phyloP scores from a whole-genome alignment of 2,329 filamentous ascomycete species.

The Fusarium aywerte region DNA sequence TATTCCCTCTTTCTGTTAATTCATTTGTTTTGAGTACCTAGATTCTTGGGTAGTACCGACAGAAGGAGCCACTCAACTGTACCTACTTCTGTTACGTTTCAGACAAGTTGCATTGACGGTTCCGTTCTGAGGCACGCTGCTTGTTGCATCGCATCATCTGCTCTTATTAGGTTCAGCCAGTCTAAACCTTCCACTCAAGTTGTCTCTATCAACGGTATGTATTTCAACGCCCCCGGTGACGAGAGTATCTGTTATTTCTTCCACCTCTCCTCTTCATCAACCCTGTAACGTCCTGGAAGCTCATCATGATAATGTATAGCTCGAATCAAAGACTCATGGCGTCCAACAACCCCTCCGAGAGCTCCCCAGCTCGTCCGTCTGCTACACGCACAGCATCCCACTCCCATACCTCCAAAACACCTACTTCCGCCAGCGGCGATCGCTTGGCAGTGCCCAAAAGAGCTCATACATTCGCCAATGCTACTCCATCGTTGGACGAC shows the following conservation, averaged over 20 bases:
- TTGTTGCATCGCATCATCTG: constrained; percentile 41
- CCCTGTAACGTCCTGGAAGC: constrained; percentile 19
- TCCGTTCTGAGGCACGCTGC: constrained; percentile 42
- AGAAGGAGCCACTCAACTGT: constrained; percentile 11
- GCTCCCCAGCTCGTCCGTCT: constrained; percentile 47
- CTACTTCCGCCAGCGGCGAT: constrained; percentile 47
- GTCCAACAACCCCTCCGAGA: constrained; percentile 46
- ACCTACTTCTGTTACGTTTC: constrained; percentile 17
- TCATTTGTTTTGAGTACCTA: neutral
- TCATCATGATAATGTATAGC: constrained; percentile 48
- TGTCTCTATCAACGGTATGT: constrained; percentile 36
- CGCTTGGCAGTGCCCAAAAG: constrained; percentile 54
- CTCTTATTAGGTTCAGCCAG: constrained; percentile 3
- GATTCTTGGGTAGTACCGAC: neutral
- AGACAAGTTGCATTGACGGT: constrained; percentile 20
- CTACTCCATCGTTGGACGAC: constrained; percentile 43
- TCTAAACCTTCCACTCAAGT: constrained; percentile 23
- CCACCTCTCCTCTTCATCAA: neutral
- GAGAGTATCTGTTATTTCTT: neutral
- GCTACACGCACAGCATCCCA: constrained; percentile 49
- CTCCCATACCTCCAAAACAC: constrained; percentile 39
- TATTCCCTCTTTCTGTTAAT: neutral
- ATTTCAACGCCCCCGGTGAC: constrained; percentile 13
- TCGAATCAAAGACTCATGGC: constrained; percentile 50
- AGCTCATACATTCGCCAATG: constrained; percentile 60